Conservation (phyloP, 345 rosid species). For the Erysimum cheiranthoides region DNA sequence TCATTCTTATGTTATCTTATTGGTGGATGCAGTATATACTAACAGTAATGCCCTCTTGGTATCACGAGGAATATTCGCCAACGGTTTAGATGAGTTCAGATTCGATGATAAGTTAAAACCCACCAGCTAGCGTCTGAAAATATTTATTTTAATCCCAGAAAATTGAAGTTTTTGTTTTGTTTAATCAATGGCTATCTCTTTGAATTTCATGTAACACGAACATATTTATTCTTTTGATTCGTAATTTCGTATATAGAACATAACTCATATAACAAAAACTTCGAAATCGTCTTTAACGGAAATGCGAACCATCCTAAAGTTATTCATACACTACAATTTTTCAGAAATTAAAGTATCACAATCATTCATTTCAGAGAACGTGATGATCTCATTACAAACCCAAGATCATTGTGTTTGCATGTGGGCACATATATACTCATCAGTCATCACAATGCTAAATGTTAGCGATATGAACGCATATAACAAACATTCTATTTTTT, state of each 20-base stretch:
- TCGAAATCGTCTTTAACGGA: background rate
- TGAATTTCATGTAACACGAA: background rate
- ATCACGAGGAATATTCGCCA: conserved; percentile 12
- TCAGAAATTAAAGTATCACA: background rate
- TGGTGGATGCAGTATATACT: conserved; percentile 16
- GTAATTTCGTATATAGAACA: background rate
- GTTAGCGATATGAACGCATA: no score
- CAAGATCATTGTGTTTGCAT: no score
- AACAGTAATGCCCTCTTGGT: conserved; percentile 4
- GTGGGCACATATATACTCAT: no score
- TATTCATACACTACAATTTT: background rate
- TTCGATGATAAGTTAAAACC: conserved; percentile 2
- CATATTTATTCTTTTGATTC: background rate
- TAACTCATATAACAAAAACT: no score
- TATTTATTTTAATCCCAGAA: background rate
- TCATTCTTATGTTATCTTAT: conserved; percentile 8
- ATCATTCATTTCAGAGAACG: background rate
- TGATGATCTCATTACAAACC: no score
- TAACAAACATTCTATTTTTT: no score
- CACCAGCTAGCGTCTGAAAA: background rate
- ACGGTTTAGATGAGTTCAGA: background rate
- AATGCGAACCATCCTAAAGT: background rate
- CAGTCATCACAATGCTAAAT: no score
- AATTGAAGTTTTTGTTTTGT: background rate
- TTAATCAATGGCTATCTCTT: background rate